phyloP scores from a whole-genome alignment of 768 basidiomycete genomes.

The Pleurotus salmoneostramineus region DNA sequence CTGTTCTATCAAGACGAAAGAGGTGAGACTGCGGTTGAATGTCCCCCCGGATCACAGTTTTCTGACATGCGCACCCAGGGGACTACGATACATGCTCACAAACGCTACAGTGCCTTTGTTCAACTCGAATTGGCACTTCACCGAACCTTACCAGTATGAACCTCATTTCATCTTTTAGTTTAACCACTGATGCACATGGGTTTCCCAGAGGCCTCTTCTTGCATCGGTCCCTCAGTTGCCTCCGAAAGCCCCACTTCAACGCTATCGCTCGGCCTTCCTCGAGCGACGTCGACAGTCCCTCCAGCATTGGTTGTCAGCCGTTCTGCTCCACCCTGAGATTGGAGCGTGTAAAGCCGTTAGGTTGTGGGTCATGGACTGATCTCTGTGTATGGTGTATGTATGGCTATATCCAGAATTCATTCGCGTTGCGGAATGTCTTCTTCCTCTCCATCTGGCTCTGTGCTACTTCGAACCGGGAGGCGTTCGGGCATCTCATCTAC shows the following conservation, averaged over 20 bases:
- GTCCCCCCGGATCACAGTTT: conserved; percentile 17
- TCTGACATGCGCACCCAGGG: conserved; percentile 23
- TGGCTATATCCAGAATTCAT: too few relatives aligned
- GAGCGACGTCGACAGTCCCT: conserved; percentile 56
- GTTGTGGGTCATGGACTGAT: conserved; percentile 62
- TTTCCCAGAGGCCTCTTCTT: conserved; percentile 38
- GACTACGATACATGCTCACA: conserved; percentile 61
- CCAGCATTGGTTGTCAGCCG: conserved; percentile 62
- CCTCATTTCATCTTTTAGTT: background rate
- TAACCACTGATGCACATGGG: conserved; percentile 1
- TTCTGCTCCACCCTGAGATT: conserved; percentile 68
- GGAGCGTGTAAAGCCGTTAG: conserved; percentile 58
- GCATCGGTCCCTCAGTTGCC: conserved; percentile 56
- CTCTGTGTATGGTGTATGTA: too few relatives aligned
- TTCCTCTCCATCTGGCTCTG: too few relatives aligned
- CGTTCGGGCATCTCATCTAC: too few relatives aligned
- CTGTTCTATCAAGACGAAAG: conserved; percentile 64
- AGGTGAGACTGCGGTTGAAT: conserved; percentile 24
- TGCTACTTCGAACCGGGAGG: too few relatives aligned
- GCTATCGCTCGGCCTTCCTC: conserved; percentile 65
- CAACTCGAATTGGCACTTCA: conserved; percentile 45
- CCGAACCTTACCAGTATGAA: conserved; percentile 48
- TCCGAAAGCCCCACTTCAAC: conserved; percentile 64
- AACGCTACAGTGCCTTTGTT: conserved; percentile 65
- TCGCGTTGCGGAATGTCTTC: too few relatives aligned